Evolutionary conservation across 768 basidiomycete species (phyloP), one percentile per base, ranked within the genome.

Genomic region (Tricholoma furcatifolium): DNA sequence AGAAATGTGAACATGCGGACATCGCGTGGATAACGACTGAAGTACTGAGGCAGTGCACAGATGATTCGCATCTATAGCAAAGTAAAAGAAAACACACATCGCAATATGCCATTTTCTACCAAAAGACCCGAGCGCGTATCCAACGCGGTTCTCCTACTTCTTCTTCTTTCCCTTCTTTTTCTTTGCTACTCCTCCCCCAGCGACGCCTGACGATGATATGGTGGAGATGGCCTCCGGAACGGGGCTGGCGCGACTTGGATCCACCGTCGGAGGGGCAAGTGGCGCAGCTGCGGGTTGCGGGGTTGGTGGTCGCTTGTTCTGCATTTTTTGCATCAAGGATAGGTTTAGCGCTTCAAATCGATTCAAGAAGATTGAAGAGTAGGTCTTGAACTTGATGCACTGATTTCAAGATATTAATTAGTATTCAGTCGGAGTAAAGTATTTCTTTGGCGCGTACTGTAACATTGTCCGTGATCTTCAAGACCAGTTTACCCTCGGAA

Each of bases 371-470:
- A 96, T 87, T 46, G 91, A 92, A 2, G 94, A 97, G 61, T 87
- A 85, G 1, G 95, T 96, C 70, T 95, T 93, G 78, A 96, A 98
- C 70, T 95, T 97, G 61, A 98, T 78, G 68, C 93, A 96, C 96
- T 98, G 66, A 49, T 21, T 38, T 42, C 15, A 43, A 41, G 43
- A 40, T 50, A 15, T 18, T 12, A 40, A 7, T 27, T 27, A 27
- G 27, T 7, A 27, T 27, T 27, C 7, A 27, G 27, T 4, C 7
- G 27, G 7, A 27, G 27, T 27, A 27, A 27, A 7, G 7, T 27
- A 27, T 4, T 27, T 27, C 3, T 27, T 7, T 3, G 27, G 27
- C 7, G 27, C 90, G 61, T 67, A 96, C 96, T 63, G 86, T 88
- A 32, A 78, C 80, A 68, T 97, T 82, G 72, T 98, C 91, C 1